Evolutionary conservation across 805 yeast genomes (phyloP).

Genomic region (Candida tibetensis): DNA sequence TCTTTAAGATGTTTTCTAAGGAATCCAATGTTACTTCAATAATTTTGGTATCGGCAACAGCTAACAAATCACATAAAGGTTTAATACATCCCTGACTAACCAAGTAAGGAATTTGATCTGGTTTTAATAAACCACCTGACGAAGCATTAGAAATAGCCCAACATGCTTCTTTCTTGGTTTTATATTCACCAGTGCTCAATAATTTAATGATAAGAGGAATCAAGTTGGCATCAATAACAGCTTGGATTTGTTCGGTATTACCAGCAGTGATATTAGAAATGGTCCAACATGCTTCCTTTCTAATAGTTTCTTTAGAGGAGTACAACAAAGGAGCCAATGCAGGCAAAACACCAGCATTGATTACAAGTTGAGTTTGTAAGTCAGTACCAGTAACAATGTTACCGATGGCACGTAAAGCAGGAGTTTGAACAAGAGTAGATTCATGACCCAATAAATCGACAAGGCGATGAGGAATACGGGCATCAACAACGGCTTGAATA

Average conservation of each 20-base stretch:
- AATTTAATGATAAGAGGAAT: conserved; percentile 88
- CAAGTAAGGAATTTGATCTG: conserved; percentile 89
- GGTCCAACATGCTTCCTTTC: conserved; percentile 99
- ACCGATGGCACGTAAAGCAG: conserved; percentile 96
- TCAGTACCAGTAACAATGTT: conserved; percentile 98
- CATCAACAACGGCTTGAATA: conserved; percentile 95
- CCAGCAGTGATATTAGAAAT: conserved; percentile 98
- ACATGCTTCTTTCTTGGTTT: conserved; percentile 97
- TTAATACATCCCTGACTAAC: conserved; percentile 96
- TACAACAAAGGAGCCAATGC: conserved; percentile 77
- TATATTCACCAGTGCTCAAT: conserved; percentile 79
- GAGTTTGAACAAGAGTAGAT: conserved; percentile 87
- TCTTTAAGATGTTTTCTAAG: conserved; percentile 85
- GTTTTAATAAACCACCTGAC: conserved; percentile 88
- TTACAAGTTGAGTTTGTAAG: conserved; percentile 89
- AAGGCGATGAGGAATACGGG: conserved; percentile 88
- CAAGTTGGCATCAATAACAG: conserved; percentile 91
- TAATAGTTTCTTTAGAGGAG: conserved; percentile 85
- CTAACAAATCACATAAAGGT: conserved; percentile 90
- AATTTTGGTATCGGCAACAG: conserved; percentile 84
- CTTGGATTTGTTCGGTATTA: conserved; percentile 90
- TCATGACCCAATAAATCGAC: conserved; percentile 88
- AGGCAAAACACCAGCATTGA: conserved; percentile 86
- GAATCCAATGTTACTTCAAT: conserved; percentile 96
- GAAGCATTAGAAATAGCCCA: conserved; percentile 99